Evolutionary conservation across 169 alveolate genomes (phyloP), one percentile per base, ranked within the genome.

Genomic region (Toxoplasma gondii): DNA sequence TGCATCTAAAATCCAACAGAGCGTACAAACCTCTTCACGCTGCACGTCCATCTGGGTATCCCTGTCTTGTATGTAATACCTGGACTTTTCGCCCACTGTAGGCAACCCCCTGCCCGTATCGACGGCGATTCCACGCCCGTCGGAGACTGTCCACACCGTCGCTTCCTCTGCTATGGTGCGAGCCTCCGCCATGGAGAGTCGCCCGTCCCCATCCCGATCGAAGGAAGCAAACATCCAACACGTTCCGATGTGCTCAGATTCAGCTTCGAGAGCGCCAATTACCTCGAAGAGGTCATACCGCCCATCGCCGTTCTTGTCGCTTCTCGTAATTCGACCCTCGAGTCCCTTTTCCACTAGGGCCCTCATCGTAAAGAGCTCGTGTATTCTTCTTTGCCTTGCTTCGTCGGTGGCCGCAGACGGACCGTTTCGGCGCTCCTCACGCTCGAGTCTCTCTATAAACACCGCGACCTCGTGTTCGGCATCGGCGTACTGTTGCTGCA

Each of bases 1-100:
- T 16, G 49, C 45, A 78, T 78, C 86, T 10, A 78, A 10, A 29
- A 78, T n/a, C 86, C 86, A 78, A n/a, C 86, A 78, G 86, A 78
- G n/a, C 22, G 86, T 38, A 78, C 86, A 78, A 36, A 78, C 44
- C 2, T 78, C 39, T 10, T 78, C 49, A 1, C 7, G 39, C 22
- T 78, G 5, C 24, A 19, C 86, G 27, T 31, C 4, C 43, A 10
- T 1, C 86, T 19, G 22, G 49, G 39, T n/a, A 17, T 78, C 45
- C 86, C 27, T 7, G 10, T 78, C 86, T n/a, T 9, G 5, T 10
- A 10, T n/a, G 44, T 78, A 78, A n/a, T 78, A 78, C 49, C 39
- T 17, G 27, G 39, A 10, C 43, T 78, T 78, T 27, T 78, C 86
- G 4, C 86, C 86, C 29, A n/a, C 19, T 19, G 39, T 31, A 36